Conservation (phyloP, 805 yeast species). For the Starmerella riodocensis region DNA sequence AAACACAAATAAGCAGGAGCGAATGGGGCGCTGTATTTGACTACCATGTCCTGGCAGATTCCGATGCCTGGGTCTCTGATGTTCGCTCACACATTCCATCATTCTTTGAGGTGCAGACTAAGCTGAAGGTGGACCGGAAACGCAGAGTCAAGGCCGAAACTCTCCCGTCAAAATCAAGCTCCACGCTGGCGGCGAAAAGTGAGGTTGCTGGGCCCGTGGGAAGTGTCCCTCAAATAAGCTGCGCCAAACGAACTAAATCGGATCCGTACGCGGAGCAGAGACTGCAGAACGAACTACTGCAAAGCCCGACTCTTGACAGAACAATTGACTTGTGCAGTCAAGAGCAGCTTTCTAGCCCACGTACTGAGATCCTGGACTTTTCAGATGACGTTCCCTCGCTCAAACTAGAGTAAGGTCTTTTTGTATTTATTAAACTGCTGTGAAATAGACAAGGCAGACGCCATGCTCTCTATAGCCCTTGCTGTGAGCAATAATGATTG, state of each 20-base stretch:
- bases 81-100: slow-evolving; percentile 44
- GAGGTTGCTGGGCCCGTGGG: too few species aligned
- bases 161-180: background rate
- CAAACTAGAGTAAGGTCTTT: background rate
- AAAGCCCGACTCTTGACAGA: background rate
- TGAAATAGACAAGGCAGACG: too few species aligned
- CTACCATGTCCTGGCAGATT: slow-evolving; percentile 64
- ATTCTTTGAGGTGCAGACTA: slow-evolving; percentile 42
- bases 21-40: slow-evolving; percentile 65
- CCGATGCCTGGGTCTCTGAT: slow-evolving; percentile 64
- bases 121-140: slow-evolving; percentile 14
- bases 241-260: slow-evolving; percentile 11
- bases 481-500: too few species aligned
- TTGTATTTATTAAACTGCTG: background rate
- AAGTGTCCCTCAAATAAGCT: background rate
- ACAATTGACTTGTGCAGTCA: background rate
- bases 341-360: background rate
- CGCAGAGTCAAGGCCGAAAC: slow-evolving; percentile 1
- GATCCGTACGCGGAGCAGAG: slow-evolving; percentile 7
- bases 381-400: slow-evolving; percentile 1
- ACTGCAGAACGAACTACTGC: slow-evolving; percentile 1
- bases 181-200: background rate
- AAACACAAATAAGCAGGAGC: slow-evolving; percentile 41
- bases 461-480: too few species aligned
- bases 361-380: background rate